Evolutionary conservation across 495 filamentous ascomycete genomes (phyloP).

Genomic region (Lasiosphaeria hispida): DNA sequence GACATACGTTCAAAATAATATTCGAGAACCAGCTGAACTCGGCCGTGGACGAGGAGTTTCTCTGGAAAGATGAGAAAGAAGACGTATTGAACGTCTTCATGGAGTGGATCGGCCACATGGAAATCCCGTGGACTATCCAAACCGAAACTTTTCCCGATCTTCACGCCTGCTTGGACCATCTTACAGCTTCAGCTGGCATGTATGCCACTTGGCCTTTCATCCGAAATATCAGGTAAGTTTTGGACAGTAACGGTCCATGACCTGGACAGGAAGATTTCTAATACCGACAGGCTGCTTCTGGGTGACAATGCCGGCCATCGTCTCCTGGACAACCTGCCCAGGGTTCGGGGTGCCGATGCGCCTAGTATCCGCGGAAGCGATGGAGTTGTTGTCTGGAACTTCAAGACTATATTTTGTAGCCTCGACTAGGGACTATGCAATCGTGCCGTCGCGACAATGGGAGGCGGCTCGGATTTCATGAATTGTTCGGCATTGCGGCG

Average conservation of each 20-base stretch:
- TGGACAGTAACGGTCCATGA: neutral
- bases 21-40: slow-evolving; percentile 18
- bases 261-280: neutral
- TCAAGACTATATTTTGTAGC: slow-evolving; percentile 10
- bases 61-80: slow-evolving; percentile 25
- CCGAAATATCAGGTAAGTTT: slow-evolving; percentile 19
- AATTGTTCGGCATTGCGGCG: too few relatives aligned
- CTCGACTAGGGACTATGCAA: neutral
- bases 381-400: slow-evolving; percentile 10
- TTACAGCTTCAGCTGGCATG: neutral
- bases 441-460: too few relatives aligned
- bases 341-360: neutral
- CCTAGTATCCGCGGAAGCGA: neutral
- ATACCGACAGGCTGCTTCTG: neutral
- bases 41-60: slow-evolving; percentile 13
- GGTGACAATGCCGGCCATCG: neutral
- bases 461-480: too few relatives aligned
- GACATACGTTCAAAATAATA: slow-evolving; percentile 21
- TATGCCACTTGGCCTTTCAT: slow-evolving; percentile 12
- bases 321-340: slow-evolving; percentile 4
- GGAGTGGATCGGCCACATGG: slow-evolving; percentile 17
- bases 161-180: slow-evolving; percentile 5
- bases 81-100: slow-evolving; percentile 21
- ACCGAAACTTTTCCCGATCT: slow-evolving; percentile 10
- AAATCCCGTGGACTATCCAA: neutral